These are phyloP conservation scores for Tetrahymena malaccensis DNA, from an alignment of 73 alveolate species.

Conservation along the genomic window DNA sequence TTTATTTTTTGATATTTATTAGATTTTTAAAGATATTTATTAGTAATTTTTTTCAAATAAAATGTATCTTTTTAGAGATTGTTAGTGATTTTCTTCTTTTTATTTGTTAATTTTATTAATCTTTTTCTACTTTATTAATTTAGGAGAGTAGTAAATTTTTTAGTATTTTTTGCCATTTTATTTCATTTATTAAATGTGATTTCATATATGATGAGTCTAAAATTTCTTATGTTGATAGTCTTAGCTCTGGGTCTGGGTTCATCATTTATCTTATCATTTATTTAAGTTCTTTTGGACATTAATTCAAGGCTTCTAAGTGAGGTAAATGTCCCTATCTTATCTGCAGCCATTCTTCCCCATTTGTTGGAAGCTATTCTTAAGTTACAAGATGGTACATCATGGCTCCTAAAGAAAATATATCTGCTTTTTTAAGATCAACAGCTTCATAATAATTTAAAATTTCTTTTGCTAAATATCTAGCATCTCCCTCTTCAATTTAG, in stretches of 20 bases:
- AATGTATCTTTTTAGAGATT: neutral
- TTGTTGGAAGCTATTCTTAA: conserved; percentile 11
- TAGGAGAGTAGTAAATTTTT: neutral
- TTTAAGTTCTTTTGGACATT: neutral
- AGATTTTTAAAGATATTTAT: too few relatives aligned
- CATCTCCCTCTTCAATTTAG: conserved; percentile 67
- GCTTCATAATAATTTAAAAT: conserved; percentile 32
- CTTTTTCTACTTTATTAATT: neutral
- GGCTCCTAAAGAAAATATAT: conserved; percentile 46
- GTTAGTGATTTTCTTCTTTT: neutral
- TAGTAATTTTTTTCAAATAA: neutral
- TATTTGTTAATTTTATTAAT: neutral
- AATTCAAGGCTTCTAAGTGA: neutral
- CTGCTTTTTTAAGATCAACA: conserved; percentile 39
- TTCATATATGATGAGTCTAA: neutral
- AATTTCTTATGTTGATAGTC: neutral
- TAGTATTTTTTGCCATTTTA: neutral
- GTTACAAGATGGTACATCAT: conserved; percentile 34
- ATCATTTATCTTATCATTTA: neutral
- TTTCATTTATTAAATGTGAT: neutral
- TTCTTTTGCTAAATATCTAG: conserved; percentile 73
- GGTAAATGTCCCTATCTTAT: conserved; percentile 17
- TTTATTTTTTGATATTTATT: too few relatives aligned
- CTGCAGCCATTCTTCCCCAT: conserved; percentile 38
- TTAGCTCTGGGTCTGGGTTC: neutral